A percentile compares a stretch with the other conserved stretches of the same genome.
Evolutionary conservation across 257 asterid genomes (phyloP).

Genomic region (Capsicum rhomboideum): DNA sequence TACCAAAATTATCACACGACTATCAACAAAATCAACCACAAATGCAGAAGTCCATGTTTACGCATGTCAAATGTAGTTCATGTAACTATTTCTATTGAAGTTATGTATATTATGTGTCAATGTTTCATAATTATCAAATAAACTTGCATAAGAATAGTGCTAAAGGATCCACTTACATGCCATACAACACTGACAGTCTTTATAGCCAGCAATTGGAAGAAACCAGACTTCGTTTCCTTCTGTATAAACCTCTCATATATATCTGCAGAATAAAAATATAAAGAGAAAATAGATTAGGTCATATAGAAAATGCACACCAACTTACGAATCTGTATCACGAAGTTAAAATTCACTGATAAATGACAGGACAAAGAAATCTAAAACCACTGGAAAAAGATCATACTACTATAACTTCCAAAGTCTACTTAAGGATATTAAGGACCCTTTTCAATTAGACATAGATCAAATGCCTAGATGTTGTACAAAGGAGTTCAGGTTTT

Average conservation of each 20-base stretch:
- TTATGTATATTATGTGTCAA: neutral
- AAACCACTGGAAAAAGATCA: too few species aligned
- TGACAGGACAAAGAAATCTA: too few species aligned
- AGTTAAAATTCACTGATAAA: too few species aligned
- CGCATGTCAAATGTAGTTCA: neutral
- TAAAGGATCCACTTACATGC: constrained; percentile 48
- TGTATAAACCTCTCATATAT: constrained; percentile 76
- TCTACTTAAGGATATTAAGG: too few species aligned
- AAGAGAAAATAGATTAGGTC: too few species aligned
- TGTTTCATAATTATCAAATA: neutral
- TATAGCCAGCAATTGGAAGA: constrained; percentile 88
- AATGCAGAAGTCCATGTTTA: neutral
- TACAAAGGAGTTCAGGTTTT: too few species aligned
- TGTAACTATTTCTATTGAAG: neutral
- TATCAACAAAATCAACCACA: neutral
- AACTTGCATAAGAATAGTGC: neutral
- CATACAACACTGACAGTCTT: constrained; percentile 96
- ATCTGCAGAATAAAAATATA: constrained; percentile 28
- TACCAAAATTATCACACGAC: neutral
- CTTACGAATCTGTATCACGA: too few species aligned
- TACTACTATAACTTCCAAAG: too few species aligned
- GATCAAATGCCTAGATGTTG: too few species aligned
- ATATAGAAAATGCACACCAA: too few species aligned
- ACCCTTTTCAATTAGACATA: too few species aligned
- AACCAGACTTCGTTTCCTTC: constrained; percentile 83